Conservation (phyloP, 345 rosid genomes). For the Hibiscus trionum region DNA sequence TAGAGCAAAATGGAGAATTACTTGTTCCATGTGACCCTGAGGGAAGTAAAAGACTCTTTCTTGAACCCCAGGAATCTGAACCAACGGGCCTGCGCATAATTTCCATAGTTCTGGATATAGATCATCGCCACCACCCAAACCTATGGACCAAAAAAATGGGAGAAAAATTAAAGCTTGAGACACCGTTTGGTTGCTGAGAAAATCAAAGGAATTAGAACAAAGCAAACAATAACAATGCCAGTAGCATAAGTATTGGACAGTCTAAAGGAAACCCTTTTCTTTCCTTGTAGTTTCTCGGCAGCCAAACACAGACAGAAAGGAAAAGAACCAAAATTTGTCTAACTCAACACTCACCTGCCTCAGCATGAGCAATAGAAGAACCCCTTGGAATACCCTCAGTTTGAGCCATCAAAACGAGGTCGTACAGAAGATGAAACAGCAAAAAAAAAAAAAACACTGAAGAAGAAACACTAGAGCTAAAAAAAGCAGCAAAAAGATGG, state of each 20-base stretch:
- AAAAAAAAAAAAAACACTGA: no score
- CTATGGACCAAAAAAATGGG: constrained; percentile 16
- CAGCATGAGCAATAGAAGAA: no score
- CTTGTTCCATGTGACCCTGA: constrained; percentile 85
- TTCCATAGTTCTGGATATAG: constrained; percentile 67
- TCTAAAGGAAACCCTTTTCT: neutral
- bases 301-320: neutral
- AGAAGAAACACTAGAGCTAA: no score
- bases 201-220: constrained; percentile 2
- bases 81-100: constrained; percentile 74
- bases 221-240: neutral
- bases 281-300: neutral
- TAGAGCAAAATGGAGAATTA: constrained; percentile 1
- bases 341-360: neutral
- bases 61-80: constrained; percentile 46
- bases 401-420: neutral
- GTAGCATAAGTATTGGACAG: neutral
- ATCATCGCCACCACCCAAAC: constrained; percentile 27
- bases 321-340: neutral
- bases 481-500: no score
- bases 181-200: constrained; percentile 15
- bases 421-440: neutral
- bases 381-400: no score
- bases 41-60: constrained; percentile 70
- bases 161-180: neutral